Evolutionary conservation across 2,329 filamentous ascomycete species (phyloP), one percentile per base, ranked within the genome.

Genomic region (Celoporthe dispersa): DNA sequence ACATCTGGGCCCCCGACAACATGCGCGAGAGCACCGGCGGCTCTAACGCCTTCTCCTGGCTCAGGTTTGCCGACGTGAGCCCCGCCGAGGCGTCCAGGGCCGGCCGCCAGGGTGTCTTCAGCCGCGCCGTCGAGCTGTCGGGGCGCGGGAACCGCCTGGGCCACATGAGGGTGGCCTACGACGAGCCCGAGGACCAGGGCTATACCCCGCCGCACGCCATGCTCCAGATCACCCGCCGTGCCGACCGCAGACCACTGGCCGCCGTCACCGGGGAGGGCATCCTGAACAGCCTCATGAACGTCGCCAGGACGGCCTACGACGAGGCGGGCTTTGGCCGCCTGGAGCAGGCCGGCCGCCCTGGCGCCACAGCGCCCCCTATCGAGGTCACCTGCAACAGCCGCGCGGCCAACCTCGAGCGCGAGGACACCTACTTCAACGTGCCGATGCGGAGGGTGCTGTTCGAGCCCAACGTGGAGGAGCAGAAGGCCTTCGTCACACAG

Each of bases 1-100:
- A 97, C 77, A 90, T 99, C 66, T 99, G 93, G 90, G 89, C 90
- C 1, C 91, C 93, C 0, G 90, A 95, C 64, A 89, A 98, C 75
- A 87, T 98, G 59, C 85, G 86, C 16, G 83, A 88, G 63, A 93
- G 89, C 73, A 80, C 86, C 14, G 83, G 85, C 31, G 85, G 87
- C 0, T 84, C 87, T 64, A 87, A 89, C 19, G 87, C 90, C 1
- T 98, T 98, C 80, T 95, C 94, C 0, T 99, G 94, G 90, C 85
- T 98, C 70, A 90, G 94, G 5, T 97, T 99, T 76, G 88, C 92
- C 3, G 93, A 97, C 75, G 84, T 87, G 0, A 96, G 94, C 19
- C 84, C 90, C 1, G 85, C 86, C 12, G 94, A 98, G 73, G 90
- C 89, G 1, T 92, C 91, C 70, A 84, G 86, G 68, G 87, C 90